phyloP scores from a whole-genome alignment of 768 basidiomycete species.

The Termitomyces sp. region DNA sequence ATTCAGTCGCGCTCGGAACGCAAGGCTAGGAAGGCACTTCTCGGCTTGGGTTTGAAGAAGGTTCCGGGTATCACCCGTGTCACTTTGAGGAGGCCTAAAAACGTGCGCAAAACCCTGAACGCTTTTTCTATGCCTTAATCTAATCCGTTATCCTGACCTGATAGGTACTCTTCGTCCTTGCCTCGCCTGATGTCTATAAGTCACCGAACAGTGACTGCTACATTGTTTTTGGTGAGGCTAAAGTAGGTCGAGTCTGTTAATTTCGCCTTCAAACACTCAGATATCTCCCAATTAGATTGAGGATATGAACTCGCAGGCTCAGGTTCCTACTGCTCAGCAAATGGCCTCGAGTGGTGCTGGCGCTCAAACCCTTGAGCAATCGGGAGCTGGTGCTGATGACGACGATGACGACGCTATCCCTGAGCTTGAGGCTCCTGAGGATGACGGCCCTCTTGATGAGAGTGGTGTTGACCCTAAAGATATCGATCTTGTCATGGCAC shows the following conservation, averaged over 20 bases:
- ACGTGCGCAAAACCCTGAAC: constrained; percentile 43
- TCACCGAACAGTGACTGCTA: constrained; percentile 96
- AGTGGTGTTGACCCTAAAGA: constrained; percentile 90
- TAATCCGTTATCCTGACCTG: not conserved
- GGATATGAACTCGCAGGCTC: constrained; percentile 80
- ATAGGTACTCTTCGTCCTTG: constrained; percentile 87
- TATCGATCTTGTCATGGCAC: constrained; percentile 87
- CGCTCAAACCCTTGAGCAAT: constrained; percentile 42
- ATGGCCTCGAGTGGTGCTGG: constrained; percentile 50
- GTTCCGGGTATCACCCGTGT: constrained; percentile 93
- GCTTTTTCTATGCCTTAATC: not conserved
- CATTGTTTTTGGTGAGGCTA: constrained; percentile 98
- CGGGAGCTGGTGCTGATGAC: constrained; percentile 48
- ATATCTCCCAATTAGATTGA: constrained; percentile 51
- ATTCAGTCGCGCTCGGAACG: constrained; percentile 93
- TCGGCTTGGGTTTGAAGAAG: constrained; percentile 87
- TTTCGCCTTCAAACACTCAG: not conserved
- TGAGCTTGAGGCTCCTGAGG: constrained; percentile 76
- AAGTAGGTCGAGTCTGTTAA: constrained; percentile 36
- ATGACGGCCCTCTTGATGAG: constrained; percentile 80
- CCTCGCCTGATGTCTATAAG: constrained; percentile 96
- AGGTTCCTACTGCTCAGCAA: constrained; percentile 75
- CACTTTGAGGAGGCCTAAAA: constrained; percentile 91
- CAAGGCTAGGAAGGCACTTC: constrained; percentile 91
- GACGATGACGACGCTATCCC: constrained; percentile 82